Percentiles rank a stretch among this genome's conserved stretches.
Conservation (phyloP, 2,329 filamentous ascomycete species). For the Lecanicillium sp. region DNA sequence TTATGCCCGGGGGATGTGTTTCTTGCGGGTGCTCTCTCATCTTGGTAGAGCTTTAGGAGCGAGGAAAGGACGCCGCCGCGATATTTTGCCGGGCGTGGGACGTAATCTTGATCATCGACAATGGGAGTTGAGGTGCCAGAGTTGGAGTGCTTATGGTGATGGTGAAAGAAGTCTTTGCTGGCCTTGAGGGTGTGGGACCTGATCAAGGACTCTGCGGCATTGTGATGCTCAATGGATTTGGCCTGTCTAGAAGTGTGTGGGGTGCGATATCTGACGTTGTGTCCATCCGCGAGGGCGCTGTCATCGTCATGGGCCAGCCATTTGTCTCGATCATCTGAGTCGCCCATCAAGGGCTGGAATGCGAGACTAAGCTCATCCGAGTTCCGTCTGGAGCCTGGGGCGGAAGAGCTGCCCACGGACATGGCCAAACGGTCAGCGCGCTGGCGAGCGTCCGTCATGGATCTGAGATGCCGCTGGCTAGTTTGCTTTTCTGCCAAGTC, state of each 20-base stretch:
- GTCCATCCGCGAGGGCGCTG: slow-evolving; percentile 4
- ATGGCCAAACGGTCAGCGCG: slow-evolving; percentile 30
- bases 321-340: slow-evolving; percentile 19
- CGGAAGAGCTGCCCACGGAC: slow-evolving; percentile 29
- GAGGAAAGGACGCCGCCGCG: slow-evolving; percentile 66
- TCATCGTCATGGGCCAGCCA: slow-evolving; percentile 13
- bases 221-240: slow-evolving; percentile 16
- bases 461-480: slow-evolving; percentile 28
- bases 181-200: slow-evolving; percentile 22
- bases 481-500: slow-evolving; percentile 29
- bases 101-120: slow-evolving; percentile 44
- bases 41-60: slow-evolving; percentile 61
- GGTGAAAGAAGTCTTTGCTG: slow-evolving; percentile 23
- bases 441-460: slow-evolving; percentile 30
- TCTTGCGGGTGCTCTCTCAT: slow-evolving; percentile 28
- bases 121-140: slow-evolving; percentile 30
- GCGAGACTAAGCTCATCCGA: slow-evolving; percentile 22
- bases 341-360: slow-evolving; percentile 24
- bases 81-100: slow-evolving; percentile 59
- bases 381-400: slow-evolving; percentile 26
- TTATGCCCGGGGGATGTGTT: slow-evolving; percentile 29
- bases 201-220: slow-evolving; percentile 26
- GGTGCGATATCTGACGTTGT: slow-evolving; percentile 14
- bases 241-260: slow-evolving; percentile 13
- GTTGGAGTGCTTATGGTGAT: slow-evolving; percentile 13